phyloP scores from a whole-genome alignment of 23 red algal genomes.

The Gracilaria domingensis region DNA sequence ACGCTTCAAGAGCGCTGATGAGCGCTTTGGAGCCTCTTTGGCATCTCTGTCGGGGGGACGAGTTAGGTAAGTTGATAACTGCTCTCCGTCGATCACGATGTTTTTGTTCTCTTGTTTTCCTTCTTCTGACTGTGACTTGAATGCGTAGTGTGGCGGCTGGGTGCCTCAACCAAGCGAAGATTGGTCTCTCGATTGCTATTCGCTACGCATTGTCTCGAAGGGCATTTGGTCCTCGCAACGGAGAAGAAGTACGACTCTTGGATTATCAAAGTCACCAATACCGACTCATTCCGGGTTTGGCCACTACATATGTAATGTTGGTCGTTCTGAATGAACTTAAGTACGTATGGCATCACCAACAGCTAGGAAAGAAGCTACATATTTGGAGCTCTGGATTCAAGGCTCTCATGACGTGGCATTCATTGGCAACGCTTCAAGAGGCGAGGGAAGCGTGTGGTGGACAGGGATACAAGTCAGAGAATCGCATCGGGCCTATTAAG shows the following conservation, averaged over 20 bases:
- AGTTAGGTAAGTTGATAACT: conserved; percentile 60
- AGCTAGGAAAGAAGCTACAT: conserved; percentile 84
- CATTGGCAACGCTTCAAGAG: conserved; percentile 80
- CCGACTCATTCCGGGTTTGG: conserved; percentile 68
- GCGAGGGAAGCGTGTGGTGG: conserved; percentile 96
- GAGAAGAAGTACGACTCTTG: conserved; percentile 48
- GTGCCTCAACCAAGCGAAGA: conserved; percentile 82
- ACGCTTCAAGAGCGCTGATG: conserved; percentile 69
- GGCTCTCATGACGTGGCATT: conserved; percentile 86
- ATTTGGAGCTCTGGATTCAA: conserved; percentile 95
- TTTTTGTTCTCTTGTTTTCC: neutral
- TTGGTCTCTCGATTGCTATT: conserved; percentile 91
- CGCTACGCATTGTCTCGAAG: conserved; percentile 75
- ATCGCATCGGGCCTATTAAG: conserved; percentile 86
- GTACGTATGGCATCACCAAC: conserved; percentile 36
- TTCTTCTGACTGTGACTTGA: neutral
- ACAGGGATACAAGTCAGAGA: conserved; percentile 92
- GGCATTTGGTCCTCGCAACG: conserved; percentile 72
- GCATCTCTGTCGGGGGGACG: conserved; percentile 84
- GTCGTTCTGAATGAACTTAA: conserved; percentile 64
- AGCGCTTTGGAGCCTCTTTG: conserved; percentile 88
- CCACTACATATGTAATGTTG: conserved; percentile 53
- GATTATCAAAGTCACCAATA: conserved; percentile 70
- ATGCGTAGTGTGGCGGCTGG: conserved; percentile 64
- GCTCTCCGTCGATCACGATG: neutral